Percentiles rank a stretch among this genome's conserved stretches.
phyloP scores from a whole-genome alignment of 768 basidiomycete species.

The Cubamyces lactineus region DNA sequence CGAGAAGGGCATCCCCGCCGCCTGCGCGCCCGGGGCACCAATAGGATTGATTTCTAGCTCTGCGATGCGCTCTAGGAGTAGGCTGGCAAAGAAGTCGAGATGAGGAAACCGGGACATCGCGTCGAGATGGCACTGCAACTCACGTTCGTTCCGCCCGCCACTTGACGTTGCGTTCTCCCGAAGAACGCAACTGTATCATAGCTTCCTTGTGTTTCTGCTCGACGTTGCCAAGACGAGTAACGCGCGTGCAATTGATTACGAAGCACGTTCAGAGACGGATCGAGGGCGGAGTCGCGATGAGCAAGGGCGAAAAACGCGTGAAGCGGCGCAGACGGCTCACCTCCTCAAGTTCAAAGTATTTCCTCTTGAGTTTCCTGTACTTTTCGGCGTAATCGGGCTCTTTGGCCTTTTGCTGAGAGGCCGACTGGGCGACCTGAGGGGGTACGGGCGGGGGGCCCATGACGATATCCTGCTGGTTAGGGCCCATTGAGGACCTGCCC shows the following conservation, averaged over 20 bases:
- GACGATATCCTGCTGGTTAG: slow-evolving; percentile 46
- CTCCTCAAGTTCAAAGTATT: slow-evolving; percentile 71
- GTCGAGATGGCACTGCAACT: slow-evolving; percentile 33
- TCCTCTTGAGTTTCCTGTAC: slow-evolving; percentile 65
- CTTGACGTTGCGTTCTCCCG: slow-evolving; percentile 64
- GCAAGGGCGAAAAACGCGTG: neutral
- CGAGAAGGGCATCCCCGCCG: slow-evolving; percentile 42
- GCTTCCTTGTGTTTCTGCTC: slow-evolving; percentile 62
- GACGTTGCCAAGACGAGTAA: slow-evolving; percentile 12
- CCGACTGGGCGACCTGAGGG: slow-evolving; percentile 37
- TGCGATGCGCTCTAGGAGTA: slow-evolving; percentile 60
- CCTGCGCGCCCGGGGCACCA: slow-evolving; percentile 35
- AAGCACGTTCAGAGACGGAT: neutral
- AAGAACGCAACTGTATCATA: slow-evolving; percentile 56
- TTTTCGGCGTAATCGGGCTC: slow-evolving; percentile 59
- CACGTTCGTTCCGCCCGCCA: slow-evolving; percentile 68
- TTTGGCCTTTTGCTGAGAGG: slow-evolving; percentile 35
- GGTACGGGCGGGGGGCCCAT: slow-evolving; percentile 54
- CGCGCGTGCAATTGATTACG: neutral
- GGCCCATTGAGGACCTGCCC: slow-evolving; percentile 37
- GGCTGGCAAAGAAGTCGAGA: slow-evolving; percentile 35
- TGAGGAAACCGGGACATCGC: slow-evolving; percentile 8
- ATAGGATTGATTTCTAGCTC: slow-evolving; percentile 53
- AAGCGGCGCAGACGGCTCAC: slow-evolving; percentile 37
- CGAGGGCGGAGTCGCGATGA: slow-evolving; percentile 11